Evolutionary conservation across 23 red algal genomes (phyloP), one percentile per base, ranked within the genome.

Genomic region (Chondrus crispus): DNA sequence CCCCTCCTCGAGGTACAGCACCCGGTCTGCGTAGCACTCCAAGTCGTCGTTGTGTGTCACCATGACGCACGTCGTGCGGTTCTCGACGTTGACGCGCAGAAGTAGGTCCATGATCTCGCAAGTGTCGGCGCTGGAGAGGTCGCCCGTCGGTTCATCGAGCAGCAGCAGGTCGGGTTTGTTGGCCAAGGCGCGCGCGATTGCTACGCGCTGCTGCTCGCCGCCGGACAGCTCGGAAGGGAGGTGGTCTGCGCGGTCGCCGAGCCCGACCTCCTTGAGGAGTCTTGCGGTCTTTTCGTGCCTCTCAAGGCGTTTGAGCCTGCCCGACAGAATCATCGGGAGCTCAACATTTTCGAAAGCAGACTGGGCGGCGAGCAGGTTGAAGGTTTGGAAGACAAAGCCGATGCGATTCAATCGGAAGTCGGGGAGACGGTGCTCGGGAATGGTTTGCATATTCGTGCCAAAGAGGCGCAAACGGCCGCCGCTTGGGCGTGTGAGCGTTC

Each of bases 71-170:
- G 80, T 73, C 8, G 46, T 58, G 10, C 9, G 80, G 5, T 32
- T 32, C 80, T 85, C 40, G 9, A 51, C n/a, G 48, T 58, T 85
- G 51, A 62, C 28, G 8, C 37, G 22, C 11, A 13, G 48, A 16
- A 85, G 24, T 10, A 62, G 28, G 80, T 85, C 20, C 80, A 85
- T 85, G 9, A 85, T 11, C 10, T 85, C 80, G n/a, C 62, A 30
- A 9, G 80, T 85, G n/a, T 50, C 80, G 11, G 8, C 42, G 29
- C 29, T 20, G 10, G 76, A 72, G 13, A 92, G 82, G 18, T 55
- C 40, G 12, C 50, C 62, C 20, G 90, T 93, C 41, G 76, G 78
- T n/a, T 93, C 90, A 81, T 93, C 90, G n/a, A 93, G 42, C 8
- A 93, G 42, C 12, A 93, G 46, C 26, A 85, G 46, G 19, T 68